Evolutionary conservation across 2,329 filamentous ascomycete species (phyloP).

Genomic region (Leptographium wingfieldii): DNA sequence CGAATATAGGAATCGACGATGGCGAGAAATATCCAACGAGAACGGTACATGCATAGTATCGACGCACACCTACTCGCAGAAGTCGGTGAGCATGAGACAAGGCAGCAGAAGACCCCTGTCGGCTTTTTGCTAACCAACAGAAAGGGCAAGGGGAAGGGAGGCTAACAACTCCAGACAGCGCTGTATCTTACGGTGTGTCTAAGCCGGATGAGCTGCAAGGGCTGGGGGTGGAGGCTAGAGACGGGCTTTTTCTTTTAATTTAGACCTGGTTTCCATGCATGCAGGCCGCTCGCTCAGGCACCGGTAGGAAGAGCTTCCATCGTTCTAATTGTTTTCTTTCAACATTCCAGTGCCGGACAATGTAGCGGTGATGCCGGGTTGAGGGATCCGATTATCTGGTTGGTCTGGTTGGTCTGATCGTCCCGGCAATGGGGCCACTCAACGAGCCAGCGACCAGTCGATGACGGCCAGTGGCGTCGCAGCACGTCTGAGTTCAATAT

Average conservation of each 20-base stretch:
- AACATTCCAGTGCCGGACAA: neutral
- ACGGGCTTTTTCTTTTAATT: neutral
- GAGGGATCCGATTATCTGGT: neutral
- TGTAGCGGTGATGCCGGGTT: neutral
- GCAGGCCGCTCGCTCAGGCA: neutral
- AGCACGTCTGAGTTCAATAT: neutral
- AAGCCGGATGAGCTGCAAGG: neutral
- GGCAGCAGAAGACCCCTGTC: conserved; percentile 3
- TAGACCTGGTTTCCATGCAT: neutral
- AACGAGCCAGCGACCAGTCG: neutral
- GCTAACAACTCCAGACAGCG: neutral
- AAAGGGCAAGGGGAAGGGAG: neutral
- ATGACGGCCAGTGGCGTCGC: neutral
- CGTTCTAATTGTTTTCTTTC: neutral
- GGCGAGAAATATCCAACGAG: neutral
- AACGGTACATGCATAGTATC: neutral
- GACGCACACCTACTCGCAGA: conserved; percentile 8
- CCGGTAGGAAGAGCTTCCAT: neutral
- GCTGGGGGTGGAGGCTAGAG: neutral
- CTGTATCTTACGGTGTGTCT: conserved; percentile 1
- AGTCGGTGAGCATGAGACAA: conserved; percentile 23
- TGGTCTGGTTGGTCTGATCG: neutral
- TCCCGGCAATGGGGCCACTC: neutral
- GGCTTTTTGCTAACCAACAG: neutral
- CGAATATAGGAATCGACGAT: conserved; percentile 1